Base-by-base conservation (phyloP, 2,329 filamentous ascomycete species). In the Lachnellula suecica region DNA sequence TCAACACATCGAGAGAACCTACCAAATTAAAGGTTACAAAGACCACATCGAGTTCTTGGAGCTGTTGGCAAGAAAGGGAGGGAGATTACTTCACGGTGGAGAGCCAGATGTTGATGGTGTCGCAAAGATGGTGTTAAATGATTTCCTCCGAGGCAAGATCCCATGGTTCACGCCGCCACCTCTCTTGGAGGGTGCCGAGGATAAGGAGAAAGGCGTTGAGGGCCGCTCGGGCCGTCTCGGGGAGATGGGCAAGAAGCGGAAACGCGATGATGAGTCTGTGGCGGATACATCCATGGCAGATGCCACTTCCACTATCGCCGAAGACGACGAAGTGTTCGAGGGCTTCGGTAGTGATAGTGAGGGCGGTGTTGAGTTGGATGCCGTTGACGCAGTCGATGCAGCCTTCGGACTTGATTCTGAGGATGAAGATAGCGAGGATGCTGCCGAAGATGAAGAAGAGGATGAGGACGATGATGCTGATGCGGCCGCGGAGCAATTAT, bases 121-220 rank as follows among this genome's bases (percentile, higher is more conserved):
- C 44, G 94, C 94, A 1, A 96, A 96, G 72, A 96, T 96, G 84
- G 88, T 99, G 1, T 75, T 99, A 54, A 97, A 96, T 65, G 94
- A 99, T 67, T 99, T 97, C 69, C 83, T 97, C 66, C 78, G 94
- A 58, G 94, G 94, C 51, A 97, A 93, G 72, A 89, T 97, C 23
- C 94, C 94, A 1, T 99, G 95, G 94, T 99, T 91, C 67, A 94
- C 89, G 0, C 85, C 91, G 8, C 86, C 91, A 9, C 91, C 92
- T 2, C 72, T 78, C 13, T 66, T 71, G 3, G 81, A 81, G 44
- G 75, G 73, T 9, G 75, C 75, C 6, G 79, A 81, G 27, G 75
- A 73, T 13, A 72, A 74, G 27, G 61, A 62, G 20, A 72, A 68
- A 41, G 74, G 73, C 34, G 72, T 85, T n/a, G 82, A 85, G 56